phyloP scores from a whole-genome alignment of 140 eudicot species.

The Cichorium intybus region DNA sequence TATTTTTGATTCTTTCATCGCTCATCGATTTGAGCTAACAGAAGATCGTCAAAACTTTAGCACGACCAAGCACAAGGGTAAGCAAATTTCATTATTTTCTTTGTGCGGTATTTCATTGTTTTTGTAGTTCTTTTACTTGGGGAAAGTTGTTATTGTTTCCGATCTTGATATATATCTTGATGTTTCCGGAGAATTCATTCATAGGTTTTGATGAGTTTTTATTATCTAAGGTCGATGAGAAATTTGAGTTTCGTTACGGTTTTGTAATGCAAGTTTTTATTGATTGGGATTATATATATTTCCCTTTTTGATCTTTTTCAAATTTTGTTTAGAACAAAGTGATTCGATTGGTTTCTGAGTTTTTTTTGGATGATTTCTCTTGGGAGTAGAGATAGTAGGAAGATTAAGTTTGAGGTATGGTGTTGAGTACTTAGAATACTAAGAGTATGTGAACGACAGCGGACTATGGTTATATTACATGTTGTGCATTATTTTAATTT shows the following conservation, averaged over 20 bases:
- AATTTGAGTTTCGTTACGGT: conserved; percentile 30
- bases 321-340: conserved; percentile 18
- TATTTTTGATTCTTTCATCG: conserved; percentile 48
- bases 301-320: not conserved
- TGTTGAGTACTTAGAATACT: conserved; percentile 23
- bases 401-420: conserved; percentile 65
- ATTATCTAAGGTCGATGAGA: conserved; percentile 40
- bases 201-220: conserved; percentile 45
- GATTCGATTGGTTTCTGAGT: conserved; percentile 17
- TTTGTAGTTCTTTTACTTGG: conserved; percentile 10
- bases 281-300: conserved; percentile 29
- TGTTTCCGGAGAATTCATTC: conserved; percentile 31
- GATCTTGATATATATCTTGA: too few relatives aligned
- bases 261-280: conserved; percentile 26
- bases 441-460: conserved; percentile 15
- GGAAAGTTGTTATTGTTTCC: conserved; percentile 17
- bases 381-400: conserved; percentile 75
- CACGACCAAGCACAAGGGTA: conserved; percentile 43
- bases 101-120: conserved; percentile 3
- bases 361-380: conserved; percentile 57
- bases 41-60: conserved; percentile 37
- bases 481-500: conserved; percentile 11
- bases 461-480: conserved; percentile 21
- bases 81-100: conserved; percentile 4
- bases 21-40: conserved; percentile 64